Evolutionary conservation across 1,284 basidiomycete species (phyloP).

Genomic region (Boletus calvinii): DNA sequence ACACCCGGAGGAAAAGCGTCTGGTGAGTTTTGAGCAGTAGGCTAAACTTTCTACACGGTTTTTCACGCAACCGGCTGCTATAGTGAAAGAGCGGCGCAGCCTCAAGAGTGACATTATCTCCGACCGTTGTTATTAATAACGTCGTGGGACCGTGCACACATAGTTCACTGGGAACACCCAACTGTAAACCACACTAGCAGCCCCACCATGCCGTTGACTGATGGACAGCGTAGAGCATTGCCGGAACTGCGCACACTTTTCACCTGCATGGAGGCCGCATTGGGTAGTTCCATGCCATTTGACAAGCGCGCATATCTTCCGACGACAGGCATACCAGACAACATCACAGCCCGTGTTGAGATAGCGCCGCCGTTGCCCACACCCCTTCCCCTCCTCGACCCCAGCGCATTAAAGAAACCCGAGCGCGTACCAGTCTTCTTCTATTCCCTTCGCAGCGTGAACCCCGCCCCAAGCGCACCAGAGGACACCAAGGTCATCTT

Average conservation of each 20-base stretch:
- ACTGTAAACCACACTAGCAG: too few relatives aligned
- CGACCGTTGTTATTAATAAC: too few relatives aligned
- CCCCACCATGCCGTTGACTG: slow-evolving; percentile 13
- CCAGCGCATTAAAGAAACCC: slow-evolving; percentile 5
- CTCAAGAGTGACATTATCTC: too few relatives aligned
- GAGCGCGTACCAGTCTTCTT: slow-evolving; percentile 20
- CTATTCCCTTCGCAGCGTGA: slow-evolving; percentile 3
- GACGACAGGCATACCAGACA: slow-evolving; percentile 4
- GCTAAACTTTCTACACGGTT: too few relatives aligned
- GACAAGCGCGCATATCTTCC: slow-evolving; percentile 15
- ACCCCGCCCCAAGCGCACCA: neutral
- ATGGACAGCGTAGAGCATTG: slow-evolving; percentile 7
- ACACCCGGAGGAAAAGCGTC: neutral
- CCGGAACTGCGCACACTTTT: neutral
- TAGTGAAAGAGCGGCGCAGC: too few relatives aligned
- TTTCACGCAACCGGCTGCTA: too few relatives aligned
- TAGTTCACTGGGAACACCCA: too few relatives aligned
- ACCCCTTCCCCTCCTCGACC: slow-evolving; percentile 5
- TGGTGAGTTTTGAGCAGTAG: neutral
- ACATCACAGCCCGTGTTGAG: slow-evolving; percentile 9
- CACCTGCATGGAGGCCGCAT: neutral
- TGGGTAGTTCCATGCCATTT: slow-evolving; percentile 3
- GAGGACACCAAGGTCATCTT: slow-evolving; percentile 16
- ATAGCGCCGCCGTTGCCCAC: slow-evolving; percentile 8
- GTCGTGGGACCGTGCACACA: too few relatives aligned